Evolutionary conservation across 1,284 basidiomycete genomes (phyloP).

Genomic region (Veloboletus limbatus): DNA sequence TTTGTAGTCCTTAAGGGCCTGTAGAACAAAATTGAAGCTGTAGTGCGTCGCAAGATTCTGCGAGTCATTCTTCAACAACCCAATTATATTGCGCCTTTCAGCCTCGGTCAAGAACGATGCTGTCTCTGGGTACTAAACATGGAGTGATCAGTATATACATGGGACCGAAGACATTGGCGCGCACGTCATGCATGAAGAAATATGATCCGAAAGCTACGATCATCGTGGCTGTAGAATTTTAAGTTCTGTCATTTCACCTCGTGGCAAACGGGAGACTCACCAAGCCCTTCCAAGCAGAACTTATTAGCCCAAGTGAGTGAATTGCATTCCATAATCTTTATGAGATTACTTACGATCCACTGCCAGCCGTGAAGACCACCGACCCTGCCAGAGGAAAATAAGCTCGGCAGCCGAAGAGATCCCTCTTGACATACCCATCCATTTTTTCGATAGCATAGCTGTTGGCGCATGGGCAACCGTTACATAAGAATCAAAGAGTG

Average conservation of each 20-base stretch:
- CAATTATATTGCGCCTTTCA: conserved; percentile 36
- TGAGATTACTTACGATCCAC: conserved; percentile 45
- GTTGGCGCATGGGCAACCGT: not conserved
- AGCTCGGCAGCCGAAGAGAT: not conserved
- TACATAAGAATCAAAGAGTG: not conserved
- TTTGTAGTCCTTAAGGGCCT: conserved; percentile 45
- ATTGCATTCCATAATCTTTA: not conserved
- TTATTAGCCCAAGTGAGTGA: conserved; percentile 4
- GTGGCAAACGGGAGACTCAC: conserved; percentile 3
- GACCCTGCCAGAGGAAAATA: conserved; percentile 20
- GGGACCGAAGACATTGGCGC: conserved; percentile 5
- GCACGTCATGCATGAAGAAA: conserved; percentile 45
- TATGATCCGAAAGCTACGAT: conserved; percentile 38
- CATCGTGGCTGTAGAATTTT: conserved; percentile 31
- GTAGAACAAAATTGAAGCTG: conserved; percentile 37
- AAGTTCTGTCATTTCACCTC: not conserved
- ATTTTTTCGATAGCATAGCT: conserved; percentile 36
- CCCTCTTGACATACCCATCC: conserved; percentile 34
- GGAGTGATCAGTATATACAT: not conserved
- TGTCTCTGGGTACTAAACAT: conserved; percentile 43
- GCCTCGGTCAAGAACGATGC: conserved; percentile 42
- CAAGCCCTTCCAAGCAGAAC: conserved; percentile 32
- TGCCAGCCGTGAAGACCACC: conserved; percentile 42
- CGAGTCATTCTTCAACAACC: conserved; percentile 41
- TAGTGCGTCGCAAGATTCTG: conserved; percentile 36